Percentiles rank a stretch among this genome's conserved stretches.
Conservation (phyloP, 2,329 filamentous ascomycete species). For the Epichloe typhina region DNA sequence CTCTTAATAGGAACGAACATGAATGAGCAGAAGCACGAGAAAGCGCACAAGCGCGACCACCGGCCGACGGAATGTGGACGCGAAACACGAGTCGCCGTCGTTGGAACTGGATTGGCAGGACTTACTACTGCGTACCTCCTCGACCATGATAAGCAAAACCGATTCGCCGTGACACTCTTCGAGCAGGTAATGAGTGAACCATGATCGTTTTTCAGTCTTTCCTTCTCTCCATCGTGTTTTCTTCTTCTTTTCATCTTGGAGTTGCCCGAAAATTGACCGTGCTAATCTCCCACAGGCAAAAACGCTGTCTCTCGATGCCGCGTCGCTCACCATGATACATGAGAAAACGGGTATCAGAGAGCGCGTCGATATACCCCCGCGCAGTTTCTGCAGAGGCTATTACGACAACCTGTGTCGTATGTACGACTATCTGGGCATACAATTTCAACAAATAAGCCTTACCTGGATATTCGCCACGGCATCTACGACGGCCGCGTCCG, state of each 20-base stretch:
- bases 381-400: constrained; percentile 28
- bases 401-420: constrained; percentile 42
- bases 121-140: constrained; percentile 23
- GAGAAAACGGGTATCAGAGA: constrained; percentile 17
- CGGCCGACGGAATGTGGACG: no score
- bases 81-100: constrained; percentile 16
- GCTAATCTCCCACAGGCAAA: constrained; percentile 13
- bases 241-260: no score
- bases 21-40: not conserved
- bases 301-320: constrained; percentile 23
- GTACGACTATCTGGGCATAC: constrained; percentile 40
- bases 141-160: constrained; percentile 16
- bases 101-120: constrained; percentile 25
- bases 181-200: constrained; percentile 19
- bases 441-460: constrained; percentile 36
- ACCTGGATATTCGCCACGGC: constrained; percentile 36
- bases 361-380: constrained; percentile 27
- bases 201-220: no score
- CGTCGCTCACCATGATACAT: constrained; percentile 24
- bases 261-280: not conserved
- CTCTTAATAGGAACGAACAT: not conserved
- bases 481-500: constrained; percentile 4
- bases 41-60: not conserved
- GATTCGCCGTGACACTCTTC: constrained; percentile 22
- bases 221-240: no score